phyloP scores from a whole-genome alignment of 169 alveolate species.

The Cryptosporidium canis region DNA sequence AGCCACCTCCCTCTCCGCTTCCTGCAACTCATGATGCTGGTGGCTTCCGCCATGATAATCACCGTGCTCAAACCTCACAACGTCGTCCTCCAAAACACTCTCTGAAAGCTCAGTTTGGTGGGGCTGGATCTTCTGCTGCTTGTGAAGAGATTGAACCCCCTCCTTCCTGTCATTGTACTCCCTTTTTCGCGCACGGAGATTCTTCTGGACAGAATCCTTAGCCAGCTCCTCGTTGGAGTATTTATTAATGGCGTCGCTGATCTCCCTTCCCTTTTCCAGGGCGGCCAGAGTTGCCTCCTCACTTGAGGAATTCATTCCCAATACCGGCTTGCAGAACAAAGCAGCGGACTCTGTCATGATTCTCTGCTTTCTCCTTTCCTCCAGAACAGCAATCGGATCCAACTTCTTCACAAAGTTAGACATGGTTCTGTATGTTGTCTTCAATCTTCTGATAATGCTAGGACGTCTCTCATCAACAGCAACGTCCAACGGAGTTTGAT shows the following conservation, averaged over 20 bases:
- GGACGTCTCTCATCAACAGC: conserved; percentile 70
- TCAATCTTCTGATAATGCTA: conserved; percentile 56
- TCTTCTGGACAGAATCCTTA: conserved; percentile 14
- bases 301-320: not conserved
- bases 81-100: conserved; percentile 2
- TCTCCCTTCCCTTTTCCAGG: conserved; percentile 15
- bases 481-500: conserved; percentile 65
- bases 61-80: not conserved
- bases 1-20: not conserved
- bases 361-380: conserved; percentile 34
- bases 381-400: conserved; percentile 43
- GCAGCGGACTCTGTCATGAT: conserved; percentile 68
- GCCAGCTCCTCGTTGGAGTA: conserved; percentile 5
- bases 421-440: conserved; percentile 65
- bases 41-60: not conserved
- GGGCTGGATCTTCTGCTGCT: not conserved
- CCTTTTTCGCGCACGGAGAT: conserved; percentile 24
- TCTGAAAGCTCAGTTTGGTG: conserved; percentile 4
- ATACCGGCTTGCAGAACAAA: conserved; percentile 61
- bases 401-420: conserved; percentile 55
- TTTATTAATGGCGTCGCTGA: not conserved
- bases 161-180: not conserved
- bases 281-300: conserved; percentile 19
- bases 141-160: not conserved
- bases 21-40: not conserved